Percentiles rank a stretch among this genome's conserved stretches.
phyloP scores from a whole-genome alignment of 164 flowering plant species.

The Nymphaea colorata region DNA sequence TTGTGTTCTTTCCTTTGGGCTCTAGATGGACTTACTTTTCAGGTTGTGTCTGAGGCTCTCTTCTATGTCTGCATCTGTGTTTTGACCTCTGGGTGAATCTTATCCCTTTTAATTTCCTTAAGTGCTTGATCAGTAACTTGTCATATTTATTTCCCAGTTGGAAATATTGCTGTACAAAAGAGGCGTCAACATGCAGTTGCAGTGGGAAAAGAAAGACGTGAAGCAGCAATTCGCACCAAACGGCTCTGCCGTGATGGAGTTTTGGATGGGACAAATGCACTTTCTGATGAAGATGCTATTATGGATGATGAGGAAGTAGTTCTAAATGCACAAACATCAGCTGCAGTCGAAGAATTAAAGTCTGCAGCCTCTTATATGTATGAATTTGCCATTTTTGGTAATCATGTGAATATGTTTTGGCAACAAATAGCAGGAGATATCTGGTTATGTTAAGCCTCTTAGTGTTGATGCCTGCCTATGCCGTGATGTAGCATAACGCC shows the following conservation, averaged over 20 bases:
- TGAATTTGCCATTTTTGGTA: conserved; percentile 8
- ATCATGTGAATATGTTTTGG: not conserved
- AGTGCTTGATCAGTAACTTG: not conserved
- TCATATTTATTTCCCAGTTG: conserved; percentile 32
- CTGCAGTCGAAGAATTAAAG: conserved; percentile 62
- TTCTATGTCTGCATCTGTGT: not conserved
- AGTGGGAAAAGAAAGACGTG: conserved; percentile 82
- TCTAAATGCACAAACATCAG: conserved; percentile 53
- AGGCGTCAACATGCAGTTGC: conserved; percentile 70
- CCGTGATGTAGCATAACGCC: too few species aligned
- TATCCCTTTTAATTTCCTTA: not conserved
- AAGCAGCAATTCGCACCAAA: conserved; percentile 71
- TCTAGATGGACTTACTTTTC: too few species aligned
- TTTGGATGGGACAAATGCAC: conserved; percentile 22
- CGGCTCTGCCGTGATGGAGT: conserved; percentile 72
- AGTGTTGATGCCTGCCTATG: too few species aligned
- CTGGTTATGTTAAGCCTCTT: too few species aligned
- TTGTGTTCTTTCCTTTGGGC: not conserved
- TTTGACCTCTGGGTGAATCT: not conserved
- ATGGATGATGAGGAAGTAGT: conserved; percentile 55
- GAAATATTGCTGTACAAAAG: conserved; percentile 54
- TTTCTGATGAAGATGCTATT: conserved; percentile 50
- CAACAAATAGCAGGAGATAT: too few species aligned
- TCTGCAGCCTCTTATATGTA: conserved; percentile 48
- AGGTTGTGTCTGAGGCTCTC: too few species aligned